These are phyloP conservation scores for Rutidosis leptorrhynchoides DNA, from an alignment of 129 eudicot species.

Conservation along the genomic window DNA sequence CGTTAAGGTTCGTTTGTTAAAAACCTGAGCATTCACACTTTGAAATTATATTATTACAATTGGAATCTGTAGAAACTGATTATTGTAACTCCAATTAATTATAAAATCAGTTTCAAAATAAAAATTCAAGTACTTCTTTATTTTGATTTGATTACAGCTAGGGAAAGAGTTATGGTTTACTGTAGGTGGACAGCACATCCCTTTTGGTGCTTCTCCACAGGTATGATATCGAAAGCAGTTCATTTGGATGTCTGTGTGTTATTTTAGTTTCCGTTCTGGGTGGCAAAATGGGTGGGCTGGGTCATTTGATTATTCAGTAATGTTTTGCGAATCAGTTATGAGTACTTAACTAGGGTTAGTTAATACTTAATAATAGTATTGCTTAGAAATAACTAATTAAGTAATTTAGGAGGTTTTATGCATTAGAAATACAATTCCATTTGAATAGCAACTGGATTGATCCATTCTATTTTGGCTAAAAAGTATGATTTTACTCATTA, in stretches of 20 bases:
- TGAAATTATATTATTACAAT: no score
- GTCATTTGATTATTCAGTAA: no score
- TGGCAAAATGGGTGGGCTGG: neutral
- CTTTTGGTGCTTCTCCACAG: conserved; percentile 97
- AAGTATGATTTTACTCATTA: no score
- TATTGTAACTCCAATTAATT: neutral
- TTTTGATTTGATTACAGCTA: conserved; percentile 40
- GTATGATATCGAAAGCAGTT: conserved; percentile 26
- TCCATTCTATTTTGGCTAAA: no score
- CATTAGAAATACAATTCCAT: no score
- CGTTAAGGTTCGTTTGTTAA: conserved; percentile 54
- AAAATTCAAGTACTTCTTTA: neutral
- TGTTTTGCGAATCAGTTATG: neutral
- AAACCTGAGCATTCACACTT: neutral
- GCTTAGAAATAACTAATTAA: no score
- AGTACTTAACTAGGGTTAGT: no score
- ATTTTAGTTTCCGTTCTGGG: neutral
- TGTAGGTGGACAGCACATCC: conserved; percentile 86
- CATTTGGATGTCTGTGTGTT: neutral
- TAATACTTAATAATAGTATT: no score
- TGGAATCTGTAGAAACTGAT: neutral
- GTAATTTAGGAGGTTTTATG: no score
- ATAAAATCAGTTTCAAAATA: neutral
- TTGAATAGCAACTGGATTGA: no score
- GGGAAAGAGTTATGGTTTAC: conserved; percentile 83